Evolutionary conservation across 208 protist species (phyloP).

Genomic region (Trypanosoma lewisi): DNA sequence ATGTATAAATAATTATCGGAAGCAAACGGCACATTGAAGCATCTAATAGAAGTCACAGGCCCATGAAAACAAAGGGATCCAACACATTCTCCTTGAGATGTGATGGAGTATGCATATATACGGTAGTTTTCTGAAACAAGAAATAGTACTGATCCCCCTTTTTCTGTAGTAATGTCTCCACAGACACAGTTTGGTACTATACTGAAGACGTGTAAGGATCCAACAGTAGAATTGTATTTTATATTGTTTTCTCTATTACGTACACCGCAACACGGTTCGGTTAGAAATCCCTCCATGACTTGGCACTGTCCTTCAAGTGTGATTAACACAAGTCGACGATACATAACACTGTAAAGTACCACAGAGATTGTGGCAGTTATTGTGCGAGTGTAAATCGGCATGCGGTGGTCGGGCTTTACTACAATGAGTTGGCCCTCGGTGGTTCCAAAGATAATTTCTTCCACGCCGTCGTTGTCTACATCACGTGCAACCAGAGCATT

Average conservation of each 20-base stretch:
- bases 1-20: conserved; percentile 3
- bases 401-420: conserved; percentile 66
- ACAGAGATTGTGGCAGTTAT: conserved; percentile 83
- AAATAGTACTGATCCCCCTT: conserved; percentile 42
- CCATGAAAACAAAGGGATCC: conserved; percentile 72
- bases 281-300: conserved; percentile 69
- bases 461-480: conserved; percentile 76
- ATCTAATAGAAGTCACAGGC: conserved; percentile 70
- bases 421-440: conserved; percentile 80
- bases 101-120: conserved; percentile 78
- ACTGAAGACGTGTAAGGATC: conserved; percentile 47
- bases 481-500: conserved; percentile 77
- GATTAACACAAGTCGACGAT: conserved; percentile 60
- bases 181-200: conserved; percentile 80
- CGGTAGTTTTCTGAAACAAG: conserved; percentile 75
- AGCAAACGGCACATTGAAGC: conserved; percentile 43
- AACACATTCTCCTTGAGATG: conserved; percentile 43
- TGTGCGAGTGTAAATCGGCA: conserved; percentile 53
- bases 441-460: conserved; percentile 84
- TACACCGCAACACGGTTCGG: neutral
- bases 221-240: neutral
- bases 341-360: conserved; percentile 59
- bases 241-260: neutral
- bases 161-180: conserved; percentile 47
- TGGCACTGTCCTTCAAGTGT: conserved; percentile 89